Evolutionary conservation across 352 stramenopile species (phyloP).

Genomic region (Phytophthora constricta): DNA sequence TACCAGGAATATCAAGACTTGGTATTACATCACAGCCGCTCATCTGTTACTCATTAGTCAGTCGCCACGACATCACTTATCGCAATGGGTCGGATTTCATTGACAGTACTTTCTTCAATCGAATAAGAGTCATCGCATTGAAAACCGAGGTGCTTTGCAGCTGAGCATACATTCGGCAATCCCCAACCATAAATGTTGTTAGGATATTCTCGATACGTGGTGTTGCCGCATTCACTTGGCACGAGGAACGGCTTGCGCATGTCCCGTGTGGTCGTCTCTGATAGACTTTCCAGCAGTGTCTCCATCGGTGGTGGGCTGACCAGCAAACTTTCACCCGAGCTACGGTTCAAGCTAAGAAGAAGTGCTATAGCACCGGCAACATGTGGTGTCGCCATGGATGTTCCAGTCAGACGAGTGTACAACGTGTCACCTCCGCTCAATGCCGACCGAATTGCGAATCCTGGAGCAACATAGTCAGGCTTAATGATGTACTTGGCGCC

Average conservation of each 20-base stretch:
- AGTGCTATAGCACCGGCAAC: conserved; percentile 66
- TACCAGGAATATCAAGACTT: too few relatives aligned
- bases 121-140: conserved; percentile 31
- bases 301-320: conserved; percentile 27
- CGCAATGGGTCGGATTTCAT: conserved; percentile 14
- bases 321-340: conserved; percentile 8
- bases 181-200: conserved; percentile 86
- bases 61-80: conserved; percentile 23
- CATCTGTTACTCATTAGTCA: conserved; percentile 25
- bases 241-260: conserved; percentile 76
- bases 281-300: conserved; percentile 46
- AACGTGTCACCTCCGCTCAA: conserved; percentile 61
- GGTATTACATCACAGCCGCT: too few relatives aligned
- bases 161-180: conserved; percentile 58
- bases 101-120: neutral
- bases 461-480: conserved; percentile 77
- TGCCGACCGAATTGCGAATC: conserved; percentile 68
- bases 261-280: conserved; percentile 46
- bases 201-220: conserved; percentile 63
- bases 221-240: conserved; percentile 66
- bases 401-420: conserved; percentile 73
- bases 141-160: conserved; percentile 50
- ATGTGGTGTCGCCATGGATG: conserved; percentile 81
- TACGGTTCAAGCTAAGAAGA: conserved; percentile 49
- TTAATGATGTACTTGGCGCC: conserved; percentile 54